Conservation (phyloP, 2,329 filamentous ascomycete genomes). For the Metarhizium robertsii region DNA sequence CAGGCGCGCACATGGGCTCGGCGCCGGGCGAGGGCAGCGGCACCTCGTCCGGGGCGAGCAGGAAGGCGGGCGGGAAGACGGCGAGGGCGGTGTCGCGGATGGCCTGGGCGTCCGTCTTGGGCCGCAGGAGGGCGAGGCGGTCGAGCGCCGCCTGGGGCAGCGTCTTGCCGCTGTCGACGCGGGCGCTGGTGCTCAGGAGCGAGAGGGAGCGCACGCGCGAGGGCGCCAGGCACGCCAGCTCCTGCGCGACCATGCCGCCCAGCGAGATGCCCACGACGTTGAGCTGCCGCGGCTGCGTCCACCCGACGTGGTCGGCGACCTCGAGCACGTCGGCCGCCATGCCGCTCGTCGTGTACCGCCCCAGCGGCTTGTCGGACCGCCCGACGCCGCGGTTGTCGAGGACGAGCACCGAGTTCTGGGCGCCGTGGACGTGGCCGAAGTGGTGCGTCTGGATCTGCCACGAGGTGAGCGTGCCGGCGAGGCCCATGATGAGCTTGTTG, state of each 20-base stretch:
- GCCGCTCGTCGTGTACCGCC: constrained; percentile 70
- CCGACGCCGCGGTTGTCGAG: constrained; percentile 84
- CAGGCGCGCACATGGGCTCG: constrained; percentile 30
- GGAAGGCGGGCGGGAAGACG: constrained; percentile 58
- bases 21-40: constrained; percentile 36
- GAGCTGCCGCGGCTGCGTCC: constrained; percentile 42
- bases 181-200: constrained; percentile 53
- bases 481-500: constrained; percentile 66
- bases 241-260: constrained; percentile 89
- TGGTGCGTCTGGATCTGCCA: constrained; percentile 80
- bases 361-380: constrained; percentile 64
- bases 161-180: constrained; percentile 50
- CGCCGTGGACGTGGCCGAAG: constrained; percentile 63
- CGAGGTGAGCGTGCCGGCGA: constrained; percentile 56
- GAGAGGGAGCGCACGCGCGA: constrained; percentile 44
- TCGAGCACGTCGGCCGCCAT: constrained; percentile 77
- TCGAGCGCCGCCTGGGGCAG: constrained; percentile 56
- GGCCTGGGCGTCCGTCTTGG: constrained; percentile 59
- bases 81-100: constrained; percentile 55
- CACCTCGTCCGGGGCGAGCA: constrained; percentile 46
- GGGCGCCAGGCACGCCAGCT: constrained; percentile 52
- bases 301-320: constrained; percentile 58
- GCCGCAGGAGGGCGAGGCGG: constrained; percentile 50
- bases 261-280: constrained; percentile 74
- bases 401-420: constrained; percentile 64